These are phyloP conservation scores for Gastrolobium bilobum DNA, from an alignment of 306 rosid genomes.

Conservation along the genomic window DNA sequence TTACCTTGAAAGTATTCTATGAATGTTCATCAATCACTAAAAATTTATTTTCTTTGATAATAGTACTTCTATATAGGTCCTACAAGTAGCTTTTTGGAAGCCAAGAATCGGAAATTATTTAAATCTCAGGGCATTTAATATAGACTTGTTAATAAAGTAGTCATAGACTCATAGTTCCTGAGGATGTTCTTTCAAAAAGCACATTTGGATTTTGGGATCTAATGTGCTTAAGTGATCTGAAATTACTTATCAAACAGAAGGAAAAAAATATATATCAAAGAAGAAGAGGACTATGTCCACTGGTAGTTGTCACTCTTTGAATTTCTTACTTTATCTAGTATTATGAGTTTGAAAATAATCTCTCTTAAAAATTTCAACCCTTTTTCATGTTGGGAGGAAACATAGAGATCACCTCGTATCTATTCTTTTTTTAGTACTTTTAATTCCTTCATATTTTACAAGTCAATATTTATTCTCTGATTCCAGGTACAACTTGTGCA, in stretches of 20 bases:
- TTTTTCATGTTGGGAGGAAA: conserved; percentile 9
- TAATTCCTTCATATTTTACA: conserved; percentile 23
- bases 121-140: neutral
- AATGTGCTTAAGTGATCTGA: conserved; percentile 11
- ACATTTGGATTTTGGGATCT: neutral
- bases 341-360: conserved; percentile 34
- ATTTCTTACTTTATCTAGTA: conserved; percentile 1
- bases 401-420: conserved; percentile 1
- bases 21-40: neutral
- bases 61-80: neutral
- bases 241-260: conserved; percentile 13
- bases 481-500: conserved; percentile 97
- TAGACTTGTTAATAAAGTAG: neutral
- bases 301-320: neutral
- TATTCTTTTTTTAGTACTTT: neutral
- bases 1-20: neutral
- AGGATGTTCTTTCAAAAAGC: neutral
- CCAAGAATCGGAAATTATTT: neutral
- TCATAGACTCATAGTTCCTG: neutral
- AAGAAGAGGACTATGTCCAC: neutral
- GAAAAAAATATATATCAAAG: neutral
- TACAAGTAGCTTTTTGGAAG: neutral
- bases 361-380: conserved; percentile 23
- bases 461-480: conserved; percentile 42
- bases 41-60: conserved; percentile 21